Evolutionary conservation across 2,329 filamentous ascomycete species (phyloP), one percentile per base, ranked within the genome.

Genomic region (Ophidiomyces ophidiicola): DNA sequence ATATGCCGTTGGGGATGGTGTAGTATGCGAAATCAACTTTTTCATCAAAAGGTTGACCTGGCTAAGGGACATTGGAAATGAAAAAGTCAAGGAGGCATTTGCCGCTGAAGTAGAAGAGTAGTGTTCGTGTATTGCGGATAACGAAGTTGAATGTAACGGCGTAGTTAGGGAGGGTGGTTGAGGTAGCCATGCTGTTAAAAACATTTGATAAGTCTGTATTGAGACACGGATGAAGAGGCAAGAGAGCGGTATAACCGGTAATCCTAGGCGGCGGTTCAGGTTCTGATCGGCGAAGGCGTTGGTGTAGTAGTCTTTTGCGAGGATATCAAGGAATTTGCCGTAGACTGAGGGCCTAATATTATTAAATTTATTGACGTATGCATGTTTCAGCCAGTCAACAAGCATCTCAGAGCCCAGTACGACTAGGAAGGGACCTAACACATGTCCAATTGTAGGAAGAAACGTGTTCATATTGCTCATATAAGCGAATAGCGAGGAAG

Each of bases 301-400:
- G 1, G 86, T 88, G 57, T 98, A 98, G 62, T 98, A 98, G 58
- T 98, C 90, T 59, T 96, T 96, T 48, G 86, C 87, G 5, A 98
- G 66, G 3, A 98, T 83, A 54, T 98, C 92, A 11, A 96, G 72
- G 55, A 90, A 94, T 17, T 86, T 77, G 37, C 77, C 74, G 58
- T 98, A 98, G 41, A 98, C 82, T 5, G 74, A 76, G 2, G 90
- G 90, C 47, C 90, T 88, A 49, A 87, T 86, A 51, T 93, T 94
- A 68, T 98, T 98, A 67, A 98, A 98, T 57, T 98, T 98, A 56
- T 80, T 87, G 57, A 98, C 92, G 57, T 96, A 98, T 15, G 85
- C 85, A 56, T 98, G 92, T 60, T 98, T 98, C 58, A 94, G 74
- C 74, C 83, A 87, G 61, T 98, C 90, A 1, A 98, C 90, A 6